Evolutionary conservation across 331 rosid species (phyloP).

Genomic region (Rhamnella rubrinervis): DNA sequence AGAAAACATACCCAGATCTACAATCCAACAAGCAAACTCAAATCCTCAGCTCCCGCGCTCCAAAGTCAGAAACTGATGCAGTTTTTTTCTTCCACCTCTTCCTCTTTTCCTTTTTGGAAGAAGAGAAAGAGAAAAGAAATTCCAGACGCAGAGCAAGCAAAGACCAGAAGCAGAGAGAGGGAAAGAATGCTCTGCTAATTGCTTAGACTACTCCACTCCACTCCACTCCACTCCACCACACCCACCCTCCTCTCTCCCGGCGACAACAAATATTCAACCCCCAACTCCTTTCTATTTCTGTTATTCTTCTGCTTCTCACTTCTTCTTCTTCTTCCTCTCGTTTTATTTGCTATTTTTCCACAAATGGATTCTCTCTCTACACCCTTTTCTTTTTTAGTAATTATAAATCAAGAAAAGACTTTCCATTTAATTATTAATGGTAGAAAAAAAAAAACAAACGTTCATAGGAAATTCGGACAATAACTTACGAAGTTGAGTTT

Average conservation of each 20-base stretch:
- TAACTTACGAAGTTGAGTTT: too few relatives aligned
- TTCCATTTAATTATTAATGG: too few relatives aligned
- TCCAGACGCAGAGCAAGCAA: constrained; percentile 9
- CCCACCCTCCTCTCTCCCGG: neutral
- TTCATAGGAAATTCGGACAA: too few relatives aligned
- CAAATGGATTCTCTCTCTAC: neutral
- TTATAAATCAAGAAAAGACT: too few relatives aligned
- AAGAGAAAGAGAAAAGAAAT: neutral
- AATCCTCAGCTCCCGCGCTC: constrained; percentile 3
- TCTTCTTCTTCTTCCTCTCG: neutral
- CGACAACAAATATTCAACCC: neutral
- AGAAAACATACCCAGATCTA: constrained; percentile 24
- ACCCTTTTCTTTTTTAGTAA: too few relatives aligned
- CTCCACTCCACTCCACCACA: too few relatives aligned
- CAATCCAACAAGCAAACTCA: neutral
- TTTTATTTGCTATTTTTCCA: neutral
- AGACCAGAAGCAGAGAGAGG: too few relatives aligned
- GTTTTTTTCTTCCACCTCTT: neutral
- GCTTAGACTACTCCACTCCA: too few relatives aligned
- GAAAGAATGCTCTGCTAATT: too few relatives aligned
- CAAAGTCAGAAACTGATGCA: too few relatives aligned
- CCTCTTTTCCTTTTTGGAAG: neutral
- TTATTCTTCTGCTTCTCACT: neutral
- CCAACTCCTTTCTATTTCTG: too few relatives aligned
- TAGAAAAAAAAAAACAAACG: too few relatives aligned